phyloP scores from a whole-genome alignment of 2,329 filamentous ascomycete genomes.

The Ramularia endophylla region DNA sequence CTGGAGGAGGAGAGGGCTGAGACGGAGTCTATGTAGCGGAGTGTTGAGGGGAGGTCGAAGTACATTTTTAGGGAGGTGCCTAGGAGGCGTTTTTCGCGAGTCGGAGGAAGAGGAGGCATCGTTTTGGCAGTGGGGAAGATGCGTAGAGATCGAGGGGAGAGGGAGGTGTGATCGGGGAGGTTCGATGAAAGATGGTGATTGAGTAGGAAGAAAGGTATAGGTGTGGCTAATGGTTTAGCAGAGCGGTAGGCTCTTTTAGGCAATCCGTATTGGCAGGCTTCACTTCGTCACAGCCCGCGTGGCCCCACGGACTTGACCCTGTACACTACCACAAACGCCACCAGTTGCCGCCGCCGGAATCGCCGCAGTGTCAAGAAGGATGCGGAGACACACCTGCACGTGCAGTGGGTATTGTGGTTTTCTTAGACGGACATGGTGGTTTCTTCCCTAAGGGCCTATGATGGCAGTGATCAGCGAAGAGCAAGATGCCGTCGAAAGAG shows the following conservation, averaged over 20 bases:
- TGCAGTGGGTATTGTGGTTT: too few relatives aligned
- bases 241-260: too few relatives aligned
- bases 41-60: slow-evolving; percentile 62
- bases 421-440: neutral
- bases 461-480: slow-evolving; percentile 12
- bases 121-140: slow-evolving; percentile 11
- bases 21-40: slow-evolving; percentile 41
- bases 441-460: neutral
- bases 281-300: too few relatives aligned
- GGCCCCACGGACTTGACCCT: too few relatives aligned
- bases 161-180: slow-evolving; percentile 6
- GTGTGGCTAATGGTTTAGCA: too few relatives aligned
- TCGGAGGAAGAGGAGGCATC: slow-evolving; percentile 27
- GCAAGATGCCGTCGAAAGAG: slow-evolving; percentile 8
- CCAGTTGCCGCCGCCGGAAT: too few relatives aligned
- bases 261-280: too few relatives aligned
- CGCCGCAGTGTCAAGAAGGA: slow-evolving; percentile 11
- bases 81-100: slow-evolving; percentile 54
- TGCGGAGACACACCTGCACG: too few relatives aligned
- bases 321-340: too few relatives aligned
- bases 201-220: too few relatives aligned
- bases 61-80: slow-evolving; percentile 77
- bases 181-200: too few relatives aligned
- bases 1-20: slow-evolving; percentile 43
- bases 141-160: slow-evolving; percentile 6